Evolutionary conservation across 495 filamentous ascomycete genomes (phyloP).

Genomic region (Bacidia rubella): DNA sequence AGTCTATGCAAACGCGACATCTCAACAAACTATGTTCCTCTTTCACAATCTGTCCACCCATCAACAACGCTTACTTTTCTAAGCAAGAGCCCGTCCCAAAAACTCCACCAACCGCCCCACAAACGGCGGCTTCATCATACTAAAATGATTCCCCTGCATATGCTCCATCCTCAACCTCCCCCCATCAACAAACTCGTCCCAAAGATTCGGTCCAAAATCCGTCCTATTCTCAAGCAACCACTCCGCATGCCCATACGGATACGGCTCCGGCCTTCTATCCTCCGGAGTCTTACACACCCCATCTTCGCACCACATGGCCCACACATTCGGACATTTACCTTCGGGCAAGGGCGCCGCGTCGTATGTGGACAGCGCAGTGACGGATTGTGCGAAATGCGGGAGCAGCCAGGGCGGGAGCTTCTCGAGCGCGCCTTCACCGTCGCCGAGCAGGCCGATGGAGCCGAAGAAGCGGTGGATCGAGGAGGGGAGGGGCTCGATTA

Average conservation of each 20-base stretch:
- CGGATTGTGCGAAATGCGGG: constrained; percentile 68
- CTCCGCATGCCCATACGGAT: constrained; percentile 55
- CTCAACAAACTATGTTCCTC: not conserved
- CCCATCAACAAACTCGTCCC: constrained; percentile 59
- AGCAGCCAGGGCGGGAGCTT: constrained; percentile 67
- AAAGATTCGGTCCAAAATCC: constrained; percentile 65
- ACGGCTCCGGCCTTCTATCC: constrained; percentile 57
- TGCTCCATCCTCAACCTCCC: constrained; percentile 47
- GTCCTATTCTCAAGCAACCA: constrained; percentile 70
- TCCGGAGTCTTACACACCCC: constrained; percentile 60
- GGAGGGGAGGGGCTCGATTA: constrained; percentile 62
- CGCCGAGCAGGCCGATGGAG: constrained; percentile 66
- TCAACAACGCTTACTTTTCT: not conserved
- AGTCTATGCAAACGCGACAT: no score
- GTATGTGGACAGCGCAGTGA: constrained; percentile 63
- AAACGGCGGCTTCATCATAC: constrained; percentile 51
- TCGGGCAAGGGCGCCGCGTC: constrained; percentile 39
- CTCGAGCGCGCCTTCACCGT: constrained; percentile 35
- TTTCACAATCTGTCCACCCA: not conserved
- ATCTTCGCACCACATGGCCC: constrained; percentile 66
- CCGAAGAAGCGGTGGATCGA: constrained; percentile 71
- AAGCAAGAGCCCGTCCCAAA: constrained; percentile 10
- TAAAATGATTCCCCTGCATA: constrained; percentile 59
- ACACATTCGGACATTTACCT: constrained; percentile 46
- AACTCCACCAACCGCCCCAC: constrained; percentile 20